These are phyloP conservation scores for Samsoniella hepiali DNA, from an alignment of 2,329 filamentous ascomycete species.

Conservation along the genomic window DNA sequence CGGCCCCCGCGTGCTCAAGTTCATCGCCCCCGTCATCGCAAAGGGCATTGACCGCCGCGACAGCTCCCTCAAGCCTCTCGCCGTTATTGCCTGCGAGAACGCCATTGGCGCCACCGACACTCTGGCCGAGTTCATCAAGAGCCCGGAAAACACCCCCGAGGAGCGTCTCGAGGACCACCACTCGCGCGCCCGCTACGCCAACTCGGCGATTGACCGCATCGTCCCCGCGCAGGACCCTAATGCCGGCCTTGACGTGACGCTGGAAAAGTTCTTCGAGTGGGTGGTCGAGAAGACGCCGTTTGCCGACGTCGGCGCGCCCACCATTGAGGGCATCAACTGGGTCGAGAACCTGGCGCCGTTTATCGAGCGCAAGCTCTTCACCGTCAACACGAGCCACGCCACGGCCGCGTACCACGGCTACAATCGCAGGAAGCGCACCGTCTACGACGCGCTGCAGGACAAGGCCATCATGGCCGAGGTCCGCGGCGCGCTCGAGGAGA, in stretches of 20 bases:
- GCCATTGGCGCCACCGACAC: constrained; percentile 92
- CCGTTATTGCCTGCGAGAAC: constrained; percentile 98
- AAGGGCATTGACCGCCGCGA: constrained; percentile 83
- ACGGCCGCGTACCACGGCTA: constrained; percentile 95
- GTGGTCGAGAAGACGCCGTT: constrained; percentile 89
- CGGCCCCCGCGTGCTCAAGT: constrained; percentile 91
- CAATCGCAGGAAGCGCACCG: constrained; percentile 78
- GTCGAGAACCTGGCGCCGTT: constrained; percentile 88
- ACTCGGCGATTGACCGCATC: constrained; percentile 97
- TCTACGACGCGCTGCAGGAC: constrained; percentile 85
- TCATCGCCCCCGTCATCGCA: constrained; percentile 92
- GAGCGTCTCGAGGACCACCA: constrained; percentile 66
- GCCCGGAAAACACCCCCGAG: constrained; percentile 66
- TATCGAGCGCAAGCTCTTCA: constrained; percentile 99
- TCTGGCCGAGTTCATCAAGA: constrained; percentile 76
- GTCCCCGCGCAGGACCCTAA: constrained; percentile 83
- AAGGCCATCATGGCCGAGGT: constrained; percentile 77
- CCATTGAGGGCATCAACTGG: constrained; percentile 87
- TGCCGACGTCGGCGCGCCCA: constrained; percentile 59
- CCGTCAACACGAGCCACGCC: constrained; percentile 96
- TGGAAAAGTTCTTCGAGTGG: constrained; percentile 99
- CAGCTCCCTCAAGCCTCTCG: constrained; percentile 59
- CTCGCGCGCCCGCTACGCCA: constrained; percentile 82
- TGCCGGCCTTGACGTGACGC: constrained; percentile 82
- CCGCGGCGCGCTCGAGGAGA: constrained; percentile 76